Evolutionary conservation across 306 rosid species (phyloP).

Genomic region (Malus sylvestris): DNA sequence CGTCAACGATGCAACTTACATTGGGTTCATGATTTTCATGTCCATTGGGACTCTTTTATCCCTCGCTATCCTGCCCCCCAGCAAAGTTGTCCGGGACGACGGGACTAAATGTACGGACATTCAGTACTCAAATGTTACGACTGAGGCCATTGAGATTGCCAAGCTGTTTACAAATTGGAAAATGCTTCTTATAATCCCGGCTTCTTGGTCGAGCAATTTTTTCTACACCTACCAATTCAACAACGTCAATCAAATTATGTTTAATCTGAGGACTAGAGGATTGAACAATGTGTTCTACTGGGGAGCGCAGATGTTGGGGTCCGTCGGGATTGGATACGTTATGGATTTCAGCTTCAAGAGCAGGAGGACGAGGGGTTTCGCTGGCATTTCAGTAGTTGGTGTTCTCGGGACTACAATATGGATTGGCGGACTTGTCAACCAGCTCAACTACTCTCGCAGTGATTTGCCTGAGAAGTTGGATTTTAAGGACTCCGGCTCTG

Average conservation of each 20-base stretch:
- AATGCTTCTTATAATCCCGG: constrained; percentile 74
- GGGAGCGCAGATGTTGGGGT: constrained; percentile 96
- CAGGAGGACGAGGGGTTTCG: constrained; percentile 60
- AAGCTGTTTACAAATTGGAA: constrained; percentile 66
- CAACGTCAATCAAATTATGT: constrained; percentile 56
- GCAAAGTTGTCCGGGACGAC: constrained; percentile 63
- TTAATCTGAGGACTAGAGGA: constrained; percentile 84
- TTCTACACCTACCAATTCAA: constrained; percentile 85
- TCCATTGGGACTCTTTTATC: constrained; percentile 44
- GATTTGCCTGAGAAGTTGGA: constrained; percentile 35
- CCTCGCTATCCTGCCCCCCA: constrained; percentile 49
- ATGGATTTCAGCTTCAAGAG: constrained; percentile 84
- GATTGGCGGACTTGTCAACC: constrained; percentile 82
- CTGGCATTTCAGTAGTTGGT: constrained; percentile 55
- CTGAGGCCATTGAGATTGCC: constrained; percentile 43
- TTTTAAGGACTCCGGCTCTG: constrained; percentile 49
- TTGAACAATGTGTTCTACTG: constrained; percentile 75
- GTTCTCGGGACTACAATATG: constrained; percentile 55
- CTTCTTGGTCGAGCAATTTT: constrained; percentile 80
- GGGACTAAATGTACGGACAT: constrained; percentile 59
- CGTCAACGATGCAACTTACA: constrained; percentile 80
- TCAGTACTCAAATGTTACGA: constrained; percentile 46
- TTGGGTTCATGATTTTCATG: constrained; percentile 86
- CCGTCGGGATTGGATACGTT: constrained; percentile 62
- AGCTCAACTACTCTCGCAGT: constrained; percentile 27